Evolutionary conservation across 129 eudicot genomes (phyloP).

Genomic region (Flaveria bidentis): DNA sequence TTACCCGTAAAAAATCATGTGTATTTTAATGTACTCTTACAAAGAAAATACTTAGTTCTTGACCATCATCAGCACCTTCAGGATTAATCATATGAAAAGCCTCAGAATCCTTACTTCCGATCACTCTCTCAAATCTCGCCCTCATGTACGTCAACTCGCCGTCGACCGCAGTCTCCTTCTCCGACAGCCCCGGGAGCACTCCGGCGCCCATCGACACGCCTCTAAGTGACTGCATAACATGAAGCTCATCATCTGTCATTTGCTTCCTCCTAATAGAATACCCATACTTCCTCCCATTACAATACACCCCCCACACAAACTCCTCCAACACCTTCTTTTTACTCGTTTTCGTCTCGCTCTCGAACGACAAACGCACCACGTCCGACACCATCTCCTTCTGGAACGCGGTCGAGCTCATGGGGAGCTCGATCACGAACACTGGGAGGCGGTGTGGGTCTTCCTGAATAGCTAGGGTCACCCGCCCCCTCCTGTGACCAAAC

Average conservation of each 20-base stretch:
- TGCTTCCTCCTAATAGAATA: conserved; percentile 68
- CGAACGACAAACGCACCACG: conserved; percentile 56
- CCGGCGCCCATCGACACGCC: conserved; percentile 99
- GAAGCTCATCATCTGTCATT: conserved; percentile 71
- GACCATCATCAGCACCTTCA: conserved; percentile 65
- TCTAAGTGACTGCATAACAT: conserved; percentile 64
- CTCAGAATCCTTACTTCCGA: conserved; percentile 78
- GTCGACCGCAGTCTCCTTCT: conserved; percentile 46
- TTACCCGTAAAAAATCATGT: background rate
- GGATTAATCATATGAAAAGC: conserved; percentile 89
- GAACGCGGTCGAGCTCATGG: conserved; percentile 56
- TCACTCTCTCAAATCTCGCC: conserved; percentile 78
- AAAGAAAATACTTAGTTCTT: conserved; percentile 80
- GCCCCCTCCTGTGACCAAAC: conserved; percentile 74
- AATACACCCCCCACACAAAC: conserved; percentile 76
- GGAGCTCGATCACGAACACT: conserved; percentile 72
- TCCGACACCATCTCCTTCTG: conserved; percentile 79
- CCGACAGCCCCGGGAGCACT: conserved; percentile 60
- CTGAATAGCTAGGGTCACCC: conserved; percentile 71
- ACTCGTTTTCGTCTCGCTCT: conserved; percentile 67
- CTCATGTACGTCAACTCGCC: conserved; percentile 82
- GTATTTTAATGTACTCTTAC: conserved; percentile 43
- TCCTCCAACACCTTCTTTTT: conserved; percentile 76
- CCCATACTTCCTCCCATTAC: conserved; percentile 82
- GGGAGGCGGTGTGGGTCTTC: conserved; percentile 78